Percentiles rank a stretch among this genome's conserved stretches.
Evolutionary conservation across 257 asterid genomes (phyloP).

Genomic region (Solanum clarkiae): DNA sequence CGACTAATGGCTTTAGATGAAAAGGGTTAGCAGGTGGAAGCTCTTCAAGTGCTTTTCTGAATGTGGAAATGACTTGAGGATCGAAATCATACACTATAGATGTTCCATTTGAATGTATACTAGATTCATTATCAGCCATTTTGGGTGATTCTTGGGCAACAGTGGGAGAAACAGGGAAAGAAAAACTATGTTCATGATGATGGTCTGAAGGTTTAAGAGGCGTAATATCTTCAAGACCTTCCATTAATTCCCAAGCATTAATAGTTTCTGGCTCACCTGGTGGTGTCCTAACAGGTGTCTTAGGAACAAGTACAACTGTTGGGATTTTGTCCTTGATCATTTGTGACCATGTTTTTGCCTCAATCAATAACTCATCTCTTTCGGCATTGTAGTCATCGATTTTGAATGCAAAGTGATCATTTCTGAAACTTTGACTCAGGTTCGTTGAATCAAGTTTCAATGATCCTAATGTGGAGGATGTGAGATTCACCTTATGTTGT

Average conservation of each 20-base stretch:
- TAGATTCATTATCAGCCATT: conserved; percentile 29
- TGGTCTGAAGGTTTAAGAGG: conserved; percentile 19
- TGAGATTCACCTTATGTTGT: conserved; percentile 14
- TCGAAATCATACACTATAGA: conserved; percentile 58
- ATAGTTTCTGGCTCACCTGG: conserved; percentile 65
- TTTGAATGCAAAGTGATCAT: conserved; percentile 7
- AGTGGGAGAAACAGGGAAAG: conserved; percentile 28
- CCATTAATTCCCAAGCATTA: conserved; percentile 63
- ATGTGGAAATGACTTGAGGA: conserved; percentile 58
- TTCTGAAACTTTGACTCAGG: neutral
- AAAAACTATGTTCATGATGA: conserved; percentile 51
- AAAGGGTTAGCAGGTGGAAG: conserved; percentile 75
- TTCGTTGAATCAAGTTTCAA: conserved; percentile 46
- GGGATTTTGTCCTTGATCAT: conserved; percentile 55
- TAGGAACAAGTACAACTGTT: neutral
- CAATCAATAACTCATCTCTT: conserved; percentile 45
- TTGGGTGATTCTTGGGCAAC: neutral
- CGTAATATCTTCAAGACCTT: conserved; percentile 50
- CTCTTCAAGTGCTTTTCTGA: conserved; percentile 58
- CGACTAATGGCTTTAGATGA: conserved; percentile 25
- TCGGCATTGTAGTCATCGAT: neutral
- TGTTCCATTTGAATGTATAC: conserved; percentile 36
- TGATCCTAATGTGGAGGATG: conserved; percentile 75
- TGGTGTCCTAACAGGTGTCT: conserved; percentile 40
- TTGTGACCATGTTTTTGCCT: conserved; percentile 60